Base-by-base conservation (phyloP, 2,329 filamentous ascomycete species). In the Aspergillus tamarii region DNA sequence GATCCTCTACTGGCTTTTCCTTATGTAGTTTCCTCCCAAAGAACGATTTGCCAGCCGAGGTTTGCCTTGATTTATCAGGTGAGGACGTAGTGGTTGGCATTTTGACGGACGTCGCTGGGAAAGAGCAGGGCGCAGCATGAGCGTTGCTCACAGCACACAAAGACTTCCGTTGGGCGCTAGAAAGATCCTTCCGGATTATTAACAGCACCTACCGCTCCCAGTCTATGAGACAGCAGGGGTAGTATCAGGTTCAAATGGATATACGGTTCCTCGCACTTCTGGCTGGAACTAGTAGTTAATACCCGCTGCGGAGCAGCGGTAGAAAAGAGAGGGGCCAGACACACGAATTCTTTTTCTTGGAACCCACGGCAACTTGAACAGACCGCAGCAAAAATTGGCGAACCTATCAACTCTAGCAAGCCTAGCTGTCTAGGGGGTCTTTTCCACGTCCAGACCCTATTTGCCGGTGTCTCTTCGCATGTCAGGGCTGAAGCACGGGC, bases 1-100 rank as follows among this genome's bases (percentile, higher is more conserved):
- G 84, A 76, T 89, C 87, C 77, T 89, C 88, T 73, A 87, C 86
- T 72, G 85, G 84, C 79, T 89, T 92, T 80, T 96, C 91, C 82
- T 93, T 95, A 81, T 89, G 83, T 73, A 84, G 76, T 65, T 85
- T 91, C 75, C 93, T 88, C 73, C 92, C 93, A 83, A 97, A 97
- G 84, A 97, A 93, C 67, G 90, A 92, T 77, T 90, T 90, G 76
- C 88, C 86, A 76, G 89, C 90, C 74, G 92, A 93, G 69, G 91
- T 93, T 84, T 94, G 91, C 80, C 91, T 89, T 73, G 90, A 85
- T 82, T 94, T 93, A 83, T 92, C 90, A 83, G 90, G 84, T 76
- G 87, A 84, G 73, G 88, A 75, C 83, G 87, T 88, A 87, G 77
- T 78, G 60, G 81, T 75, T 69, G 83, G 82, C 83, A 85, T 85